Evolutionary conservation across 352 stramenopile genomes (phyloP), one percentile per base, ranked within the genome.

Genomic region (Poterioochromonas sp.): DNA sequence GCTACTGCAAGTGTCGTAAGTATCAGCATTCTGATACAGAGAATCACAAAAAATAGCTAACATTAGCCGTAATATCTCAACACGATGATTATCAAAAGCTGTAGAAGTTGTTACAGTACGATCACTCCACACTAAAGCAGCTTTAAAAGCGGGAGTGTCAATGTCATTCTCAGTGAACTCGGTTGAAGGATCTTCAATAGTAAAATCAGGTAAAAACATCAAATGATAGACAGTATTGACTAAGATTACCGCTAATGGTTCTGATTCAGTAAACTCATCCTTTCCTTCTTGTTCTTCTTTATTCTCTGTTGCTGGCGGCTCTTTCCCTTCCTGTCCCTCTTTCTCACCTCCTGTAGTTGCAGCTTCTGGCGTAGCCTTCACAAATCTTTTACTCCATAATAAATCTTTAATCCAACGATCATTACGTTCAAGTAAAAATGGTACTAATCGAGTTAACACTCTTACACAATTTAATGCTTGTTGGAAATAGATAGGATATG

Each of bases 41-140:
- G 95, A 95, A 83, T 95, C 91, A n/a, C 90, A 97, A 78, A 95
- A 97, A 63, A 87, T 89, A 34, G 93, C 93, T 0, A 98, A 83
- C 37, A 98, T 82, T 1, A 98, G 83, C 73, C 94, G 91, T 34
- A 98, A 83, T 22, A 98, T 90, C 86, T 98, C 94, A 79, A 94
- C 91, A 54, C 94, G 90, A 86, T 98, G 97, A 82, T 92, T 93
- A 81, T 98, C 93, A 60, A 88, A 91, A 78, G 58, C 43, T 58
- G 47, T 76, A 0, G 79, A 78, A 3, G 18, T 79, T 22, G 65
- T 26, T 0, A 65, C 35, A 39, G n/a, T 51, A 22, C 64, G 40
- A 32, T 60, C 35, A 22, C 54, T 41, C 79, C 79, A 82, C 51
- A 82, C 39, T 78, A 77, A 47, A 35, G 35, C 77, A 64, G 37